A percentile compares a stretch with the other conserved stretches of the same genome.
Evolutionary conservation across 225 moss, liverwort and hornwort species (phyloP).

Genomic region (Antitrichia curtipendula): DNA sequence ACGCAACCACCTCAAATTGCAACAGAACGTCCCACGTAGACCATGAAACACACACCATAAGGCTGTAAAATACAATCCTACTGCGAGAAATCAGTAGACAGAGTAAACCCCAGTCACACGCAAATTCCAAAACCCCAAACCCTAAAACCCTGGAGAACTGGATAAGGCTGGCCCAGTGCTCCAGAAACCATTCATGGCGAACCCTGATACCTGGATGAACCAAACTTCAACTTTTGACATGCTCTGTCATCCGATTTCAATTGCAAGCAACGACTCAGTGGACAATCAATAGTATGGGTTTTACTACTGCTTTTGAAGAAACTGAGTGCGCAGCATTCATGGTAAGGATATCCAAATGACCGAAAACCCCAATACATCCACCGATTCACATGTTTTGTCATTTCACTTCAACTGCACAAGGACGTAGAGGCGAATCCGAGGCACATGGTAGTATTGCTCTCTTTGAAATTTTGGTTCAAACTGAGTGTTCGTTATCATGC

Average conservation of each 20-base stretch:
- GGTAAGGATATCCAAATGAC: background rate
- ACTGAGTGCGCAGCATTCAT: background rate
- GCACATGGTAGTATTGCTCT: no score
- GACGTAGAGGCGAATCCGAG: background rate
- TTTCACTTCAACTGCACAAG: background rate
- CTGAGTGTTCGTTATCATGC: background rate
- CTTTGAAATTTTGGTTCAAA: background rate
- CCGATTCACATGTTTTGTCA: background rate
- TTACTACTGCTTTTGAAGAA: no score
- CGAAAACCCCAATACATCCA: background rate
- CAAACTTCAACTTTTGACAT: background rate
- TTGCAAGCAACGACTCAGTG: background rate
- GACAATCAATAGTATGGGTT: background rate
- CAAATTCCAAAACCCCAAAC: background rate
- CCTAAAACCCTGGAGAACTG: background rate
- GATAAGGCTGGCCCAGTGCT: conserved; percentile 7
- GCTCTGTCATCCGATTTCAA: background rate
- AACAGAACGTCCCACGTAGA: background rate
- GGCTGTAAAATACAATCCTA: background rate
- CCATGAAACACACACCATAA: background rate
- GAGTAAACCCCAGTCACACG: background rate
- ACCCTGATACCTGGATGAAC: background rate
- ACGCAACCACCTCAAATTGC: background rate
- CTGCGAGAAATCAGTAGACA: background rate
- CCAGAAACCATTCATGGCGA: background rate